Base-by-base conservation (phyloP, 2,329 filamentous ascomycete species). In the Ceratocystis alfenasii region DNA sequence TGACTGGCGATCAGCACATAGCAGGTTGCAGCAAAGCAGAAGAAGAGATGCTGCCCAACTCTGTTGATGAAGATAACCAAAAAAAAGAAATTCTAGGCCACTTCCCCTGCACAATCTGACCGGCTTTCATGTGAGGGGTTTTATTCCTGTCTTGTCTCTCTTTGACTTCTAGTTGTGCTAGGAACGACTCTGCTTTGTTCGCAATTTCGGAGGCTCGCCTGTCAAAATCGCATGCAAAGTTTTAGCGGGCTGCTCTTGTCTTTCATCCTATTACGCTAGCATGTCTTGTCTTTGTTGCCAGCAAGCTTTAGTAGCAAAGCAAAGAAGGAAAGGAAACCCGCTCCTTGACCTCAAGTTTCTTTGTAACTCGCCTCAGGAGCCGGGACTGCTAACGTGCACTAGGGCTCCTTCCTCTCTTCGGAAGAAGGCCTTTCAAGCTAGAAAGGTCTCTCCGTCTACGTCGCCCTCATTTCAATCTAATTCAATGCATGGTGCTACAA, bases 291-390 rank as follows among this genome's bases (percentile, higher is more conserved):
- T 50, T 50, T 6, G 46, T 22, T 8, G 33, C 33, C 5, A 8
- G 36, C 36, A 41, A 41, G 33, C 33, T 36, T 36, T 10, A 12
- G 2, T 36, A 41, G 36, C 36, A 41, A 41, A 15, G 36, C 10
- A 41, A 15, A 41, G 36, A 41, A 15, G 33, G 33, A 36, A 12
- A 36, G 33, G 33, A 41, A 15, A 41, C 53, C 53, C 15, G 15
- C 36, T 12, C 36, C 6, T 57, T 57, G 28, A 28, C 17, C 53
- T 30, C 17, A n/a, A 48, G 36, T 25, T 22, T 22, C 22, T 17
- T 53, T 12, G 45, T 30, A 10, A 33, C 17, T 66, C 33, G 64
- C 33, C 46, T 63, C 48, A 66, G 64, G 64, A 62, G 57, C 64
- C 45, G 62, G 46, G 59, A 33, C 55, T 30, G 30, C 30, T 30